phyloP scores from a whole-genome alignment of 345 rosid genomes.

The Murraya paniculata region DNA sequence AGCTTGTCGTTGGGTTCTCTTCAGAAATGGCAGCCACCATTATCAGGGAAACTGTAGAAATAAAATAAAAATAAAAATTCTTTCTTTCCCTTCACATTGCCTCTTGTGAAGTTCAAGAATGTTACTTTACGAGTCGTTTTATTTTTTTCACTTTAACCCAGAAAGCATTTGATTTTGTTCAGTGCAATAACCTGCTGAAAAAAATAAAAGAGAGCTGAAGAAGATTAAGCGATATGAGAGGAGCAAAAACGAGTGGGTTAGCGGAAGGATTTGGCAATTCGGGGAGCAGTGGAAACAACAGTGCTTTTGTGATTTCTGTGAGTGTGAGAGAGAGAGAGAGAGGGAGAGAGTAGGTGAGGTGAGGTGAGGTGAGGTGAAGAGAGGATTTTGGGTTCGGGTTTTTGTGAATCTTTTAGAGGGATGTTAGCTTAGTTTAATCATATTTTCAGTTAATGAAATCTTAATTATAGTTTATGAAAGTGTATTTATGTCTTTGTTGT shows the following conservation, averaged over 20 bases:
- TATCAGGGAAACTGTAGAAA: constrained; percentile 9
- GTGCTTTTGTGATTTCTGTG: constrained; percentile 9
- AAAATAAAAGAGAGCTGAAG: neutral
- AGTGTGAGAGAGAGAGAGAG: neutral
- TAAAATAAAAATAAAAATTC: constrained; percentile 4
- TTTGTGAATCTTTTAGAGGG: constrained; percentile 26
- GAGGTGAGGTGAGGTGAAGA: constrained; percentile 28
- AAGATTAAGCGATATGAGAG: constrained; percentile 17
- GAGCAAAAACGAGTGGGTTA: constrained; percentile 3
- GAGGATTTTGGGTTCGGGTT: constrained; percentile 36
- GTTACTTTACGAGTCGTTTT: neutral
- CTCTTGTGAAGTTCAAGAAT: constrained; percentile 31
- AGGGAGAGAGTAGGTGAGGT: constrained; percentile 14
- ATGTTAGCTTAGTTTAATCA: constrained; percentile 11
- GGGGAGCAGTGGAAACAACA: constrained; percentile 15
- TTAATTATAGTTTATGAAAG: neutral
- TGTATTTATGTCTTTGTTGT: neutral
- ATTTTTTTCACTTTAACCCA: constrained; percentile 7
- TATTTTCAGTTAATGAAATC: neutral
- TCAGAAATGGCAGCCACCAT: constrained; percentile 73
- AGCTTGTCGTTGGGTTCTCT: constrained; percentile 14
- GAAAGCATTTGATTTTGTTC: neutral
- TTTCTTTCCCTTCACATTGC: constrained; percentile 15
- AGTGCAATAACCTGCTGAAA: constrained; percentile 9
- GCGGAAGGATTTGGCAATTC: constrained; percentile 23